Conservation (phyloP, 164 flowering plant species). For the Hamamelis virginiana region DNA sequence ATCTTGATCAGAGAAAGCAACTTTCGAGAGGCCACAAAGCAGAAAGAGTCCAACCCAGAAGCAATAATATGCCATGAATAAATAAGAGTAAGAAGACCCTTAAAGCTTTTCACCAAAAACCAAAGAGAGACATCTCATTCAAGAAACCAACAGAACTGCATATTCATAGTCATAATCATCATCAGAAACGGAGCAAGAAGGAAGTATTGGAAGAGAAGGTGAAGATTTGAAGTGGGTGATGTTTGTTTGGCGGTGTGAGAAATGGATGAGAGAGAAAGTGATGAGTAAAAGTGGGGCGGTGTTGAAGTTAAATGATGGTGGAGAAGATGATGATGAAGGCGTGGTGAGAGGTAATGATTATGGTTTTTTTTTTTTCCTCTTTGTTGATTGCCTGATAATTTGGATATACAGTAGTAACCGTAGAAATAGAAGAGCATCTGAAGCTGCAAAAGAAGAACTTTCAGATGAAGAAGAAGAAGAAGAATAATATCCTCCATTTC, state of each 20-base stretch:
- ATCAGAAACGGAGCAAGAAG: background rate
- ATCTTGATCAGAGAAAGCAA: conserved; percentile 46
- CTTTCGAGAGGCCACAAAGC: conserved; percentile 18
- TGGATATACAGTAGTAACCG: background rate
- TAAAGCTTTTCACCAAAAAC: background rate
- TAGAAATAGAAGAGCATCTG: no score
- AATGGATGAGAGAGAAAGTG: background rate
- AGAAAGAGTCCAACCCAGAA: conserved; percentile 32
- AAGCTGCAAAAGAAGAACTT: background rate
- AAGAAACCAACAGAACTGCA: conserved; percentile 1
- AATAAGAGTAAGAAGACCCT: background rate
- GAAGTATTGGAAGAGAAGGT: background rate
- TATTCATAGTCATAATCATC: no score
- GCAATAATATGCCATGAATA: conserved; percentile 31
- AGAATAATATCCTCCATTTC: background rate
- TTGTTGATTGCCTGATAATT: background rate
- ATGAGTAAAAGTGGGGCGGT: background rate
- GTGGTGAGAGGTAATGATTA: conserved; percentile 8
- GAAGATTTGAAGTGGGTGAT: conserved; percentile 4
- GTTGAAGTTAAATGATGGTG: background rate
- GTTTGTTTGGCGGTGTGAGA: background rate
- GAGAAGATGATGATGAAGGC: conserved; percentile 4
- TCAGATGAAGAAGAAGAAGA: background rate
- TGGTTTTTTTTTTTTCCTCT: background rate
- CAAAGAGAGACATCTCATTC: background rate